Percentiles rank a stretch among this genome's conserved stretches.
Conservation (phyloP, 805 yeast genomes). For the Zygosaccharomyces siamensis region DNA sequence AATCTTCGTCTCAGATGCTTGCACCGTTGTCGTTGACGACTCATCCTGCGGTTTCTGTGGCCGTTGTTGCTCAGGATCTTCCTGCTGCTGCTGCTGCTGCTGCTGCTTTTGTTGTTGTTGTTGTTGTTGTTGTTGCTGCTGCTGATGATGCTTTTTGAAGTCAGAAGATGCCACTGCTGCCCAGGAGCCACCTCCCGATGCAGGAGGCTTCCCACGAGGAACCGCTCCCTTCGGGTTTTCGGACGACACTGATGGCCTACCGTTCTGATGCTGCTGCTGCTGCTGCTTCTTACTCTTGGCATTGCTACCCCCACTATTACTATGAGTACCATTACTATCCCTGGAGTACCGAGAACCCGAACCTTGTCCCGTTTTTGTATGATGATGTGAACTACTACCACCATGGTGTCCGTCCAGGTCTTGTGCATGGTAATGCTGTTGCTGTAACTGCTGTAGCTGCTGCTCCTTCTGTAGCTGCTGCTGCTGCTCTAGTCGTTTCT, state of each 20-base stretch:
- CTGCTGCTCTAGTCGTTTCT: slow-evolving; percentile 23
- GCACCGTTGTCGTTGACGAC: background rate
- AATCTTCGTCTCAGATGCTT: slow-evolving; percentile 7
- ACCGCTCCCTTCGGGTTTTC: slow-evolving; percentile 28
- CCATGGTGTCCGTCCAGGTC: slow-evolving; percentile 3
- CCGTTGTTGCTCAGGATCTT: slow-evolving; percentile 2
- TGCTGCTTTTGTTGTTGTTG: slow-evolving; percentile 7
- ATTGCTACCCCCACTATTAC: slow-evolving; percentile 13
- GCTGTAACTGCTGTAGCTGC: slow-evolving; percentile 19
- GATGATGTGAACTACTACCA: slow-evolving; percentile 5
- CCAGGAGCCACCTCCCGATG: slow-evolving; percentile 35
- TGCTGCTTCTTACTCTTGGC: slow-evolving; percentile 13
- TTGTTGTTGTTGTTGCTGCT: slow-evolving; percentile 4
- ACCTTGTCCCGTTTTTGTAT: slow-evolving; percentile 13
- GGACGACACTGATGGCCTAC: slow-evolving; percentile 17
- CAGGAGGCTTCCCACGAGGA: slow-evolving; percentile 27
- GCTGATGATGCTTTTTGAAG: slow-evolving; percentile 10
- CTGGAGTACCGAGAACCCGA: slow-evolving; percentile 8
- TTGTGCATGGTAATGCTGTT: slow-evolving; percentile 14
- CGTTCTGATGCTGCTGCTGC: slow-evolving; percentile 17
- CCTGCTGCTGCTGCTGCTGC: slow-evolving; percentile 2
- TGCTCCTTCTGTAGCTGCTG: slow-evolving; percentile 19
- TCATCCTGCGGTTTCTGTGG: slow-evolving; percentile 2
- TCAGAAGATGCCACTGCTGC: slow-evolving; percentile 35
- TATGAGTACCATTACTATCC: slow-evolving; percentile 9